A percentile compares a stretch with the other conserved stretches of the same genome.
Conservation (phyloP, 2,329 filamentous ascomycete species). For the Fusarium secorum region DNA sequence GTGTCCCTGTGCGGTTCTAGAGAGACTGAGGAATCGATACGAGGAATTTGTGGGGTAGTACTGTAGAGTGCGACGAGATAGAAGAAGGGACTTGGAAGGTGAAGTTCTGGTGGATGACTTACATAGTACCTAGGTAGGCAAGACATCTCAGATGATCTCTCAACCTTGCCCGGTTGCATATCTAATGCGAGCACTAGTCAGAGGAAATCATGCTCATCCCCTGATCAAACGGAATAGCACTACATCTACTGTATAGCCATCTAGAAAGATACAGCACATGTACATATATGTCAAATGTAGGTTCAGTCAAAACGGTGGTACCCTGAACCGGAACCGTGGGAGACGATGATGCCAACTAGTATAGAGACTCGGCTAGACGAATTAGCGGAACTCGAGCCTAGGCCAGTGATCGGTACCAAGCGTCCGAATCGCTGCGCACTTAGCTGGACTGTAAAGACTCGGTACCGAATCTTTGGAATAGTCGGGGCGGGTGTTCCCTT, state of each 20-base stretch:
- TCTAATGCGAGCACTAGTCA: background rate
- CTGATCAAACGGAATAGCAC: background rate
- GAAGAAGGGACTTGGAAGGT: background rate
- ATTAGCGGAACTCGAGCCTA: background rate
- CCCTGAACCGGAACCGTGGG: background rate
- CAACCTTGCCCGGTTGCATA: background rate
- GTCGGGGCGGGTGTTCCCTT: conserved; percentile 20
- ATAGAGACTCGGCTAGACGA: background rate
- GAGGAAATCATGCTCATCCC: background rate
- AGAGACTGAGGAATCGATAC: background rate
- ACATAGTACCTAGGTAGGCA: background rate
- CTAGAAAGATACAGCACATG: background rate
- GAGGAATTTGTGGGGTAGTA: conserved; percentile 3
- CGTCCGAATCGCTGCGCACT: background rate
- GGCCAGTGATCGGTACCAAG: background rate
- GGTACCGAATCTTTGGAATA: conserved; percentile 28
- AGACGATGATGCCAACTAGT: background rate
- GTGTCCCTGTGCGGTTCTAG: background rate
- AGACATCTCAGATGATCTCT: background rate
- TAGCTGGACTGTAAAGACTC: background rate
- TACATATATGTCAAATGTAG: background rate
- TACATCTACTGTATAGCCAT: background rate
- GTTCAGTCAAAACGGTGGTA: background rate
- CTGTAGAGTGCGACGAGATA: background rate
- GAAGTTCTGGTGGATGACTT: background rate